phyloP scores from a whole-genome alignment of 768 basidiomycete genomes.

The Mycena sanguinolenta region DNA sequence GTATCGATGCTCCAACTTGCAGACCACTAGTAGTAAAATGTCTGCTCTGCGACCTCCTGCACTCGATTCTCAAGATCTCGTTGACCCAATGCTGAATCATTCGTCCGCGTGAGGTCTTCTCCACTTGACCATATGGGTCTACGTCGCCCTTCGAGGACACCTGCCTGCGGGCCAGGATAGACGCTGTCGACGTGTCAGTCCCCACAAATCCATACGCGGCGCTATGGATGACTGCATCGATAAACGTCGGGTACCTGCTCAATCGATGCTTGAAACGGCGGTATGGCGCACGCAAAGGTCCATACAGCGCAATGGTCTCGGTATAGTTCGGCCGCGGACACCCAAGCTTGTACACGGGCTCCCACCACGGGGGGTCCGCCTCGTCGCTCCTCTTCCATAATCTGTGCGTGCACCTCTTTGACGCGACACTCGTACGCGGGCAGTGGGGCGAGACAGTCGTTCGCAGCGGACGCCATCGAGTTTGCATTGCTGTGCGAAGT shows the following conservation, averaged over 20 bases:
- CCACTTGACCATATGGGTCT: slow-evolving; percentile 52
- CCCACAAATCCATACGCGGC: slow-evolving; percentile 61
- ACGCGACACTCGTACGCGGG: slow-evolving; percentile 46
- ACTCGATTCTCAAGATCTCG: too few species aligned
- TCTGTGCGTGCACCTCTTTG: slow-evolving; percentile 45
- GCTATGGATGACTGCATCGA: slow-evolving; percentile 64
- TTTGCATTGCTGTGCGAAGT: slow-evolving; percentile 50
- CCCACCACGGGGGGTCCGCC: slow-evolving; percentile 50
- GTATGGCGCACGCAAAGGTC: slow-evolving; percentile 44
- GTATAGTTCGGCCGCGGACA: slow-evolving; percentile 50
- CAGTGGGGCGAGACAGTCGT: slow-evolving; percentile 50
- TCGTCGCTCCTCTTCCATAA: slow-evolving; percentile 54
- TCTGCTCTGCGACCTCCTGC: too few species aligned
- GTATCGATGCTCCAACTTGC: too few species aligned
- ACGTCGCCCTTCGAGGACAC: slow-evolving; percentile 57
- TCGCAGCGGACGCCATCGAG: slow-evolving; percentile 26
- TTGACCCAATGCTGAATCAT: too few species aligned
- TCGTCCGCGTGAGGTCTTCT: slow-evolving; percentile 54
- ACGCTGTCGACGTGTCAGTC: slow-evolving; percentile 65
- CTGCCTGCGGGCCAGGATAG: slow-evolving; percentile 55
- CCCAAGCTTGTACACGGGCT: slow-evolving; percentile 42
- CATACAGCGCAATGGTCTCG: slow-evolving; percentile 44
- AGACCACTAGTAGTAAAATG: too few species aligned
- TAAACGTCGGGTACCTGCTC: slow-evolving; percentile 61
- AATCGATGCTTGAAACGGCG: slow-evolving; percentile 2